phyloP scores from a whole-genome alignment of 306 rosid genomes.

The Abrus pulchellus region DNA sequence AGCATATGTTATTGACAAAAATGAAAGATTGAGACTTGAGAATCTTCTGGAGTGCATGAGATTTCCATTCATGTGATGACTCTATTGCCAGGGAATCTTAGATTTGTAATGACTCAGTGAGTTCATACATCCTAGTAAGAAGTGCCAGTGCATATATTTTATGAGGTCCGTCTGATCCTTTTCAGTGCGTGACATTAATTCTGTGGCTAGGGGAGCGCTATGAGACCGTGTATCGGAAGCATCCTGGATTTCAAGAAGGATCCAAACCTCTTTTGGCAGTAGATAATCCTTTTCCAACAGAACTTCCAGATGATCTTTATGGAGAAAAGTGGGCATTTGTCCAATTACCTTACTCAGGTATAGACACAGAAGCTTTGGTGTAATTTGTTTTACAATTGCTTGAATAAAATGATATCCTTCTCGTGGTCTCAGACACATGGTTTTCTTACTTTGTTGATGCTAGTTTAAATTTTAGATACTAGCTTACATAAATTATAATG shows the following conservation, averaged over 20 bases:
- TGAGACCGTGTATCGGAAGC: constrained; percentile 77
- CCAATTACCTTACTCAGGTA: constrained; percentile 94
- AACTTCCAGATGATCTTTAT: constrained; percentile 88
- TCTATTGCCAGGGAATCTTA: constrained; percentile 8
- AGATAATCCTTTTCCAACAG: constrained; percentile 92
- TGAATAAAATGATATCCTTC: constrained; percentile 3
- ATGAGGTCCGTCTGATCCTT: constrained; percentile 36
- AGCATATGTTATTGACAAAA: background rate
- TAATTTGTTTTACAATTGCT: constrained; percentile 15
- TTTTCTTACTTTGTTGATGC: constrained; percentile 3
- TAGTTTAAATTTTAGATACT: constrained; percentile 2
- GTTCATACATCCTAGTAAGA: constrained; percentile 24
- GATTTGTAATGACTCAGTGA: background rate
- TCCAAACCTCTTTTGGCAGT: constrained; percentile 82
- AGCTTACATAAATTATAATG: constrained; percentile 16
- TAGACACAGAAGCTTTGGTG: constrained; percentile 23
- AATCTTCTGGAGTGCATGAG: constrained; percentile 7
- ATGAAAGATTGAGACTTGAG: constrained; percentile 4
- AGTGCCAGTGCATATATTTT: constrained; percentile 28
- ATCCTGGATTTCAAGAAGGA: constrained; percentile 94
- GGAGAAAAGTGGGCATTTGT: constrained; percentile 98
- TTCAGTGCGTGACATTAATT: constrained; percentile 84
- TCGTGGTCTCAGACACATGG: background rate
- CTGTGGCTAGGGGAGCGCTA: constrained; percentile 95
- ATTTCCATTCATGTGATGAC: background rate